Percentiles rank a stretch among this genome's conserved stretches.
phyloP scores from a whole-genome alignment of 192 early-diverging fungal genomes.

The Coemansia asiatica region DNA sequence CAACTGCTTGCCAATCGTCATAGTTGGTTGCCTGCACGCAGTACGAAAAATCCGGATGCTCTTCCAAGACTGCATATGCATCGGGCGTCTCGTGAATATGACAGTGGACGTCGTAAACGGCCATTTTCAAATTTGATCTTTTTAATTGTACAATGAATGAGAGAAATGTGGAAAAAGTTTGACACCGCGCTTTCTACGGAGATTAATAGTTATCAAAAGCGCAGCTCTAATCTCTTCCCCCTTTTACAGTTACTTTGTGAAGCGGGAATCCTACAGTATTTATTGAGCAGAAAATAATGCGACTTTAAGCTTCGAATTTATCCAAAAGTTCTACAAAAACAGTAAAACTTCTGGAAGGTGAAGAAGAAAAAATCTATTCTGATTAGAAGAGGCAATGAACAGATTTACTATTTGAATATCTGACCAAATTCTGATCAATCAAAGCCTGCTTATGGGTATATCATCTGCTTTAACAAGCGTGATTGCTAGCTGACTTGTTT shows the following conservation, averaged over 20 bases:
- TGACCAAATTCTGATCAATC: too few species aligned
- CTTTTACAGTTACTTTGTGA: constrained; percentile 18
- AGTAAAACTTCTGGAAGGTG: background rate
- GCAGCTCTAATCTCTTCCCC: constrained; percentile 31
- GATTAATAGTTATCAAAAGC: constrained; percentile 8
- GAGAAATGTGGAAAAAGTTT: constrained; percentile 22
- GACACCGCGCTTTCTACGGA: constrained; percentile 32
- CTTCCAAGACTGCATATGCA: background rate
- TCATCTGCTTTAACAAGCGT: background rate
- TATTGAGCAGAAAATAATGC: background rate
- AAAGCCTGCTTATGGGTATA: background rate
- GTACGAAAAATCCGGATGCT: constrained; percentile 4
- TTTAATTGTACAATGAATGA: background rate
- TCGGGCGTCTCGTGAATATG: constrained; percentile 51
- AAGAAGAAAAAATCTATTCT: background rate
- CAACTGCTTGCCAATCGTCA: constrained; percentile 39
- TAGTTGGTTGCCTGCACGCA: constrained; percentile 49
- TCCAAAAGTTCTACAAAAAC: constrained; percentile 71
- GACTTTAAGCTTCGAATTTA: constrained; percentile 11
- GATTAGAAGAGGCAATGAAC: too few species aligned
- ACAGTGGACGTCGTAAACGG: constrained; percentile 45
- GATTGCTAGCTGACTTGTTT: too few species aligned
- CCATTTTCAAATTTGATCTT: background rate
- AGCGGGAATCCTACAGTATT: constrained; percentile 43
- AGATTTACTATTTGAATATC: too few species aligned